Conservation (phyloP, 73 alveolate species). For the Effrenium voratum region DNA sequence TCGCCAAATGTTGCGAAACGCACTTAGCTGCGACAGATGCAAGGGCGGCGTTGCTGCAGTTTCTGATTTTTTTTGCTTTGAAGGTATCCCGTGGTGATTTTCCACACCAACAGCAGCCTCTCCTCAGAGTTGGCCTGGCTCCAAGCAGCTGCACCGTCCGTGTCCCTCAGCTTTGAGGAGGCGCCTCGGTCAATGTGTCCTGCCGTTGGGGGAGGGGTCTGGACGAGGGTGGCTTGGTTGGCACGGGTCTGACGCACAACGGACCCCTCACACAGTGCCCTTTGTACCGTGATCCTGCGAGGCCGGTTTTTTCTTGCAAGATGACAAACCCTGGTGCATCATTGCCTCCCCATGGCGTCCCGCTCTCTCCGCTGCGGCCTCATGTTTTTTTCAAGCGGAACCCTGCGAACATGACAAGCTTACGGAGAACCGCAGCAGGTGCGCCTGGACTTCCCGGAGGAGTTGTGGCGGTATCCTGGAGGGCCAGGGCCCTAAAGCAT, state of each 20-base stretch:
- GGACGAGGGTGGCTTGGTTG: too few species aligned
- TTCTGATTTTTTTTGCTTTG: too few species aligned
- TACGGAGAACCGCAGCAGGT: not conserved
- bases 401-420: not conserved
- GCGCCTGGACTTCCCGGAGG: conserved; percentile 38
- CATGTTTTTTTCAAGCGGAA: not conserved
- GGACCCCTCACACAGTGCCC: too few species aligned
- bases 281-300: too few species aligned
- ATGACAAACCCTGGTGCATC: not conserved
- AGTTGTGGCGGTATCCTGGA: conserved; percentile 18
- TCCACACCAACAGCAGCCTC: conserved; percentile 80
- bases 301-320: too few species aligned
- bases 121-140: conserved; percentile 46
- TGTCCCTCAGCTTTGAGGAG: not conserved
- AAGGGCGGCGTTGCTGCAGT: too few species aligned
- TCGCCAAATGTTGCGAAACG: too few species aligned
- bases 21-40: too few species aligned
- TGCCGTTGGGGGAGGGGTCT: too few species aligned
- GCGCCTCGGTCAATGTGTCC: too few species aligned
- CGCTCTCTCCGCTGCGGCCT: not conserved
- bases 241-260: too few species aligned
- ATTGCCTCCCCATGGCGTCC: not conserved
- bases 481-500: not conserved
- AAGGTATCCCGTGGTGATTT: conserved; percentile 67
- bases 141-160: not conserved